Base-by-base conservation (phyloP, 768 basidiomycete genomes). In the Boletus pseudopeckii region DNA sequence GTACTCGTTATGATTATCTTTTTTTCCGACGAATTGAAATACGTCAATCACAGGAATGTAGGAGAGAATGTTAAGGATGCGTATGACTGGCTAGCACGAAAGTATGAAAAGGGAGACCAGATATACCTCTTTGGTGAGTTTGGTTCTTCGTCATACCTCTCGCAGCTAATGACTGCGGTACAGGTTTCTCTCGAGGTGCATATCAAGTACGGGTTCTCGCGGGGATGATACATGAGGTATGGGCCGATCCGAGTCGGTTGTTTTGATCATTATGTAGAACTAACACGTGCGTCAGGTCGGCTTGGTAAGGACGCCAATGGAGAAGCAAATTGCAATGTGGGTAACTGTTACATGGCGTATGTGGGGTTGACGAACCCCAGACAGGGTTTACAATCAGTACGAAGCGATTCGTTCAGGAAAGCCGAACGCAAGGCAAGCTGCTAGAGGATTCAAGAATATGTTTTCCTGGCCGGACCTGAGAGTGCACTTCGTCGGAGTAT, bases 401-500 rank as follows among this genome's bases (percentile, higher is more conserved):
- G 50, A 55, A 39, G 17, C 51, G 5, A 57, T 63, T 40, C 62
- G 55, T 14, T 58, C 55, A 5, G 38, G 50, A 40, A 65, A 53
- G 33, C 54, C 54, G 17, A 67, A 57, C 52, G 48, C 64, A 26
- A 56, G 49, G 53, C 58, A 48, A 45, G 57, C 53, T 24, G 59
- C 49, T 4, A 55, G 38, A 45, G 63, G 56, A 18, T 81, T 80
- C 65, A 80, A 78, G 64, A 68, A 69, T 14, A 71, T 77, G 0
- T 80, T 80, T 53, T 79, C 75, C 4, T 65, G 65, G 65, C 70
- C 72, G 28, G 69, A 72, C 36, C 71, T 78, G 1, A 56, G 64
- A 22, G 74, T 81, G 7, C 76, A 81, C 34, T 82, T 82, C 43
- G 67, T 83, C 26, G 81, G 81, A 1, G 75, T 78, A 14, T 82